Evolutionary conservation across 768 basidiomycete genomes (phyloP).

Genomic region (Coprinellus micaceus): DNA sequence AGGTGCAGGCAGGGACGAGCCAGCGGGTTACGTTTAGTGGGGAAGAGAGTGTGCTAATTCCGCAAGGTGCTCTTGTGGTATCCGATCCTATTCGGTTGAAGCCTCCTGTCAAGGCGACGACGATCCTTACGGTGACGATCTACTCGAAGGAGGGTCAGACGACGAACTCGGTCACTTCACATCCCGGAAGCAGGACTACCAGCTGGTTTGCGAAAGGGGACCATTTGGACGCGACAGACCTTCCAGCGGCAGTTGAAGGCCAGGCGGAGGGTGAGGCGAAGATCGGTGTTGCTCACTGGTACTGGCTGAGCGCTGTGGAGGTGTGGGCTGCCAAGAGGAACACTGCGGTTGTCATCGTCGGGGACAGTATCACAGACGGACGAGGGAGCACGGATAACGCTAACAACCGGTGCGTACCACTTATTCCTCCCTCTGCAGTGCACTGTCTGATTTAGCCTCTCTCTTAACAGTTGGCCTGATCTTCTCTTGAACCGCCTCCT

Average conservation of each 20-base stretch:
- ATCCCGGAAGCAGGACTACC: slow-evolving; percentile 50
- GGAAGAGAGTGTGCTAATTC: slow-evolving; percentile 33
- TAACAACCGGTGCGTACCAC: slow-evolving; percentile 37
- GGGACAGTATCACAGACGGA: slow-evolving; percentile 54
- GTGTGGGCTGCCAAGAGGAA: slow-evolving; percentile 30
- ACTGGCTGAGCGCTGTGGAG: slow-evolving; percentile 43
- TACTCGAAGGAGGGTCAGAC: slow-evolving; percentile 39
- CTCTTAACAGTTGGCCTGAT: slow-evolving; percentile 44
- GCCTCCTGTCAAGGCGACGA: slow-evolving; percentile 28
- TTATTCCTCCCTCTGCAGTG: not conserved
- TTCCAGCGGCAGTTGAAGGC: slow-evolving; percentile 26
- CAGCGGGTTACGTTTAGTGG: slow-evolving; percentile 44
- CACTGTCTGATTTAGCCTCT: not conserved
- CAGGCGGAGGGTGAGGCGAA: slow-evolving; percentile 9
- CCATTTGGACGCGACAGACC: slow-evolving; percentile 28
- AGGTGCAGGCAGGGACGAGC: slow-evolving; percentile 32
- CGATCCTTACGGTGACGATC: slow-evolving; percentile 38
- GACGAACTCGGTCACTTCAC: slow-evolving; percentile 39
- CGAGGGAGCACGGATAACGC: slow-evolving; percentile 40
- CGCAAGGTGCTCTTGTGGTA: slow-evolving; percentile 41
- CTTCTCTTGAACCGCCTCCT: slow-evolving; percentile 41
- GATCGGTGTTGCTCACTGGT: slow-evolving; percentile 28
- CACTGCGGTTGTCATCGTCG: slow-evolving; percentile 39
- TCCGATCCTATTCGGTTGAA: slow-evolving; percentile 43
- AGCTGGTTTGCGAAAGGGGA: slow-evolving; percentile 40